Base-by-base conservation (phyloP, 176 grass and related monocot genomes). In the Carex littledalei region DNA sequence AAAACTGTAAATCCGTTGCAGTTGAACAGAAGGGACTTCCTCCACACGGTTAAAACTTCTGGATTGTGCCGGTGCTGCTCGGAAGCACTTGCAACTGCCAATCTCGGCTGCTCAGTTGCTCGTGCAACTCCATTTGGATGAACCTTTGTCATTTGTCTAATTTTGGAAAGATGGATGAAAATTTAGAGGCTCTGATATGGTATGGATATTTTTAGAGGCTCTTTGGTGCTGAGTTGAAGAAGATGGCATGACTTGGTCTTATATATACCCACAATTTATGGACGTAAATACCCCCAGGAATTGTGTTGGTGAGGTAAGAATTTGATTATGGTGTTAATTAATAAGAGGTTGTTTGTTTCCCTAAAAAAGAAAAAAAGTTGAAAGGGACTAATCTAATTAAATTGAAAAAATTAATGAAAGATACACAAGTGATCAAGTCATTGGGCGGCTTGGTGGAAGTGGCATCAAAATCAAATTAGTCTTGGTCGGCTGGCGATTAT, bases 1-100 rank as follows among this genome's bases (percentile, higher is more conserved):
- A 90, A 97, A 67, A 97, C 95, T 34, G 92, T 93, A 90, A 94
- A 97, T 4, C 95, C 95, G 66, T 84, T 93, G 87, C 95, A 97
- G 81, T 92, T 94, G 92, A 97, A 94, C 52, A 97, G 81, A 52
- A 94, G 92, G 13, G 92, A 94, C 89, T 97, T 97, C 84, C 92
- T 85, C 95, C 95, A 97, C 95, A 97, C 93, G 35, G 95, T 98
- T 74, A 98, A 76, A 74, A 86, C 79, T 84, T 81, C 85, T 64
- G 82, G 52, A 61, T 81, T 84, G 2, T 82, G 86, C 81, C 31
- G 79, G 37, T 16, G 10, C 64, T 24, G 71, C 26, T 26, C 80
- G 63, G 31, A 22, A 41, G 5, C 79, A 9, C 13, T 52, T 20
- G 16, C 62, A 55, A 55, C 17, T 10, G 53, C 65, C 62, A 13